These are phyloP conservation scores for Sphaerulina vaccinii DNA, from an alignment of 2,329 filamentous ascomycete species.

Conservation along the genomic window DNA sequence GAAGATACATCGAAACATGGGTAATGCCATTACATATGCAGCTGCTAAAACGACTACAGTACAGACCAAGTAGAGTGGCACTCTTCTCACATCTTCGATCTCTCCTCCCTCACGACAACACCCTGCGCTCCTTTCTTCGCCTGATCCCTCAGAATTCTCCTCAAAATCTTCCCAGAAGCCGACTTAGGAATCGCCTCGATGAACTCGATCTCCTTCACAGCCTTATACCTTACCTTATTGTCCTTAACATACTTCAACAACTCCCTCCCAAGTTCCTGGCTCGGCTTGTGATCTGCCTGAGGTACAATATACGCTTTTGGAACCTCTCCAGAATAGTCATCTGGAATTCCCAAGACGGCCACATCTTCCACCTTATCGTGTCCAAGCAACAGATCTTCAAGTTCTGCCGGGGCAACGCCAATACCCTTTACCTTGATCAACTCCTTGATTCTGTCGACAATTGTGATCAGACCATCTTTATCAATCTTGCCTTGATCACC, in stretches of 20 bases:
- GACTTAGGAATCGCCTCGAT: constrained; percentile 37
- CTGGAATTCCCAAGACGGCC: constrained; percentile 50
- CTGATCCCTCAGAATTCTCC: constrained; percentile 43
- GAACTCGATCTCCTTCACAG: constrained; percentile 47
- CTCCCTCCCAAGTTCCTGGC: constrained; percentile 36
- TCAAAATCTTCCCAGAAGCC: constrained; percentile 37
- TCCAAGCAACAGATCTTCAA: constrained; percentile 50
- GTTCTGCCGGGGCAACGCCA: constrained; percentile 53
- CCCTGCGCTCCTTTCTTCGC: constrained; percentile 41
- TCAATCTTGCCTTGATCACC: constrained; percentile 45
- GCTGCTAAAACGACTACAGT: no score
- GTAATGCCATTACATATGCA: no score
- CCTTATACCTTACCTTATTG: constrained; percentile 49
- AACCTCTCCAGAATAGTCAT: constrained; percentile 42
- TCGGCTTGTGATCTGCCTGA: constrained; percentile 36
- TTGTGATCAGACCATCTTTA: constrained; percentile 52
- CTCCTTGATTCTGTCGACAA: constrained; percentile 52
- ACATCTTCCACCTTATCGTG: constrained; percentile 51
- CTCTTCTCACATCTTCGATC: constrained; percentile 36
- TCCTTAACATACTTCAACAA: constrained; percentile 44
- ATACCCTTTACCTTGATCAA: constrained; percentile 57
- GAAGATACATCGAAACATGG: no score
- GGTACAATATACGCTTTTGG: constrained; percentile 37
- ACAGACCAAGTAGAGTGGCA: no score
- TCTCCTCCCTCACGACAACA: constrained; percentile 37